These are phyloP conservation scores for Noccaea caerulescens DNA, from an alignment of 345 rosid species.

Conservation along the genomic window DNA sequence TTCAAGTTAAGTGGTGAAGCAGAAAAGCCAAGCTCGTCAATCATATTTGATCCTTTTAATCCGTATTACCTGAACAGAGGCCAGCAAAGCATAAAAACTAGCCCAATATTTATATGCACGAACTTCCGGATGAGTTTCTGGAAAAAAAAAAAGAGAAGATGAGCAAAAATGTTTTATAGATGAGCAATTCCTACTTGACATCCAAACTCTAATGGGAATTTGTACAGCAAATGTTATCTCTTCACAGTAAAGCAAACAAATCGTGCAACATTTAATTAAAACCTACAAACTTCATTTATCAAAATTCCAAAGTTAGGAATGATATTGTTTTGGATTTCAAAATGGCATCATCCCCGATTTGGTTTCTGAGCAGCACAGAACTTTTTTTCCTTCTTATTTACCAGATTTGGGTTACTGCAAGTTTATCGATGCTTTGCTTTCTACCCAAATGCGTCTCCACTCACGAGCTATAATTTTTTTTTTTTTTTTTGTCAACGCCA, in stretches of 20 bases:
- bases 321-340: background rate
- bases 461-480: background rate
- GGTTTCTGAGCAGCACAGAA: background rate
- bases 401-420: conserved; percentile 11
- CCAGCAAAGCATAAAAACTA: conserved; percentile 83
- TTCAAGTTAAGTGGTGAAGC: background rate
- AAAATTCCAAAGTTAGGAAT: background rate
- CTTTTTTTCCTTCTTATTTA: background rate
- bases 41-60: background rate
- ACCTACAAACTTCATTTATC: background rate
- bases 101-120: conserved; percentile 84
- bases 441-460: background rate
- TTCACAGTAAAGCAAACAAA: background rate
- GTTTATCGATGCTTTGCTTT: background rate
- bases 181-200: background rate
- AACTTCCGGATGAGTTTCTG: conserved; percentile 58
- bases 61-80: conserved; percentile 41
- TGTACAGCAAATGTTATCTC: background rate
- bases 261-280: background rate
- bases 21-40: background rate
- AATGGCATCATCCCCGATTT: background rate
- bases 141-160: conserved; percentile 11
- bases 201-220: background rate
- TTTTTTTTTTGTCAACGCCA: background rate
- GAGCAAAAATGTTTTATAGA: background rate